Percentiles rank a stretch among this genome's conserved stretches.
Evolutionary conservation across 179 eudicot genomes (phyloP).

Genomic region (Gypsophila paniculata): DNA sequence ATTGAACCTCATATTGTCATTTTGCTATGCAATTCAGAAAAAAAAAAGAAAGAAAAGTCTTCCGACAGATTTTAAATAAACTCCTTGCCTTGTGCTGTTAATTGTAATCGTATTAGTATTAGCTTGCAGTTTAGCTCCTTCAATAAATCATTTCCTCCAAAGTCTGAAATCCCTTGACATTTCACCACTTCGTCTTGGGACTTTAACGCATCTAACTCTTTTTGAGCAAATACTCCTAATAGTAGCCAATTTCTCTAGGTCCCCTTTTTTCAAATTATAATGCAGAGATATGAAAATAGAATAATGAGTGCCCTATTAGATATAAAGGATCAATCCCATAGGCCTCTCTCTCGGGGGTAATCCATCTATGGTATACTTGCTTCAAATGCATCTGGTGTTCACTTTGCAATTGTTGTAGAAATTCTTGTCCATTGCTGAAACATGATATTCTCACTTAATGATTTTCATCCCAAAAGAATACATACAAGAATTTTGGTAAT

Average conservation of each 20-base stretch:
- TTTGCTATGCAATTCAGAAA: not conserved
- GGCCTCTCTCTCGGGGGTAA: too few relatives aligned
- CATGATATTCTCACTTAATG: not conserved
- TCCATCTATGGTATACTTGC: too few relatives aligned
- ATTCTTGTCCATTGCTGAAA: not conserved
- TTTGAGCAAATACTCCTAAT: not conserved
- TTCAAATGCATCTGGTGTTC: too few relatives aligned
- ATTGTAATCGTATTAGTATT: too few relatives aligned
- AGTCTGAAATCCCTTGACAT: not conserved
- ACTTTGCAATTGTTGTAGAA: too few relatives aligned
- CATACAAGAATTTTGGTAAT: too few relatives aligned
- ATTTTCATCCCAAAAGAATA: too few relatives aligned
- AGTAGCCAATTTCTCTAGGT: not conserved
- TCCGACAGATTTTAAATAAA: not conserved
- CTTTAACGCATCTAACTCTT: not conserved
- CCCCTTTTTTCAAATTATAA: too few relatives aligned
- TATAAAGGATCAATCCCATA: too few relatives aligned
- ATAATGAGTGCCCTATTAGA: too few relatives aligned
- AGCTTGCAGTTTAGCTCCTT: too few relatives aligned
- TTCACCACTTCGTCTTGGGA: slow-evolving; percentile 3
- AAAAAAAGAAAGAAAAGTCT: not conserved
- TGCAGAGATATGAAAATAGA: too few relatives aligned
- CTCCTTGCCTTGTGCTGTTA: slow-evolving; percentile 11
- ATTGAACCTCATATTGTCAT: slow-evolving; percentile 10
- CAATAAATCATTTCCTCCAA: not conserved